Conservation (phyloP, 352 stramenopile species). For the Pythium brassicae region DNA sequence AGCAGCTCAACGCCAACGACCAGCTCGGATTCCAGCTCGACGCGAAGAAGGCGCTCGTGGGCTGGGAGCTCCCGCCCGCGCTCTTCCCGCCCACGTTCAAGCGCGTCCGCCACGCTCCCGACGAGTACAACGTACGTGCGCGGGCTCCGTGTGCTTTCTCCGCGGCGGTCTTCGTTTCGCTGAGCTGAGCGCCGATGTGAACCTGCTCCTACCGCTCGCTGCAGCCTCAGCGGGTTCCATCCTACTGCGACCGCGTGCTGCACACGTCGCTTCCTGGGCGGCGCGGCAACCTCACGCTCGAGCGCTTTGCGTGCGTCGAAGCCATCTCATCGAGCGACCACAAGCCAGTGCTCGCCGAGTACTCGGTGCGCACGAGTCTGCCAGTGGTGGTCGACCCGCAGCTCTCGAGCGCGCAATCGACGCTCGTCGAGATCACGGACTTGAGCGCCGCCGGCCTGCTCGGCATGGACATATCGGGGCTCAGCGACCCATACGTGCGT, state of each 20-base stretch:
- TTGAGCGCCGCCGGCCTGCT: conserved; percentile 54
- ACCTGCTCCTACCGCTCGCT: neutral
- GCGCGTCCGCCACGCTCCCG: conserved; percentile 41
- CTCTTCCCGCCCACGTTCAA: conserved; percentile 86
- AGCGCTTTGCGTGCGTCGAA: conserved; percentile 55
- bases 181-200: neutral
- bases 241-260: conserved; percentile 82
- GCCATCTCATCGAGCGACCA: conserved; percentile 78
- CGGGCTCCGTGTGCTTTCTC: too few species aligned
- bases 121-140: conserved; percentile 39
- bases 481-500: conserved; percentile 76
- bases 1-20: conserved; percentile 61
- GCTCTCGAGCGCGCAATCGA: conserved; percentile 22
- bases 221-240: conserved; percentile 71
- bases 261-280: conserved; percentile 74
- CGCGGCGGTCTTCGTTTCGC: too few species aligned
- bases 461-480: conserved; percentile 70
- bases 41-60: conserved; percentile 41
- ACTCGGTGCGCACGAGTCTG: conserved; percentile 37
- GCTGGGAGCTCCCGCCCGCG: conserved; percentile 58
- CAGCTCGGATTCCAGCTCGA: conserved; percentile 72
- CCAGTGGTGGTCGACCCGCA: conserved; percentile 18
- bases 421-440: conserved; percentile 56
- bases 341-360: conserved; percentile 70
- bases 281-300: conserved; percentile 43